phyloP scores from a whole-genome alignment of 768 basidiomycete species.

The Punctularia strigosozonata region DNA sequence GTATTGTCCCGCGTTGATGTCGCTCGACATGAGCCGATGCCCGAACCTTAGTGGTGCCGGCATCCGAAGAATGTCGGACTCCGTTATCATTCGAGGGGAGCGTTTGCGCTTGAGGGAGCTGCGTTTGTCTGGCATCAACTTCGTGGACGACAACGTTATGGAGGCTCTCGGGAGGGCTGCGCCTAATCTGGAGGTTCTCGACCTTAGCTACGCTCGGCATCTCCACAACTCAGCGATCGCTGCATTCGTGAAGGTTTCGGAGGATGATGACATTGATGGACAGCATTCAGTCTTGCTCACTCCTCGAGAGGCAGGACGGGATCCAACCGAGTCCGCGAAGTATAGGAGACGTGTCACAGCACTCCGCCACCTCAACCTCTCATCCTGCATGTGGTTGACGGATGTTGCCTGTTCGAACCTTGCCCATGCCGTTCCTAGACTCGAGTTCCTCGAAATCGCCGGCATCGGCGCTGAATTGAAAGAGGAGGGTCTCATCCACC shows the following conservation, averaged over 20 bases:
- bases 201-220: constrained; percentile 61
- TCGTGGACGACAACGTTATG: constrained; percentile 50
- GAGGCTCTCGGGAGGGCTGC: constrained; percentile 53
- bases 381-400: constrained; percentile 59
- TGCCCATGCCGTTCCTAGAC: constrained; percentile 52
- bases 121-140: constrained; percentile 54
- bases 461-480: constrained; percentile 59
- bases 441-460: constrained; percentile 73
- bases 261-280: constrained; percentile 20
- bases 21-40: constrained; percentile 66
- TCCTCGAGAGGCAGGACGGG: constrained; percentile 54
- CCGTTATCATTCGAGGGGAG: constrained; percentile 33
- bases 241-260: constrained; percentile 50
- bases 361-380: constrained; percentile 65
- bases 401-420: constrained; percentile 67
- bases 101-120: constrained; percentile 48
- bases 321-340: constrained; percentile 32
- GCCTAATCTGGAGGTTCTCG: constrained; percentile 66
- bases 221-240: constrained; percentile 69
- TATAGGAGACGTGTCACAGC: constrained; percentile 53
- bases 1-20: constrained; percentile 41
- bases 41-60: constrained; percentile 54
- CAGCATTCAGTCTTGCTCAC: constrained; percentile 39
- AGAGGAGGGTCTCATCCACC: constrained; percentile 60
- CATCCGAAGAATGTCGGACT: constrained; percentile 33